These are phyloP conservation scores for Leucocoprinus leucothites DNA, from an alignment of 768 basidiomycete species.

Conservation along the genomic window DNA sequence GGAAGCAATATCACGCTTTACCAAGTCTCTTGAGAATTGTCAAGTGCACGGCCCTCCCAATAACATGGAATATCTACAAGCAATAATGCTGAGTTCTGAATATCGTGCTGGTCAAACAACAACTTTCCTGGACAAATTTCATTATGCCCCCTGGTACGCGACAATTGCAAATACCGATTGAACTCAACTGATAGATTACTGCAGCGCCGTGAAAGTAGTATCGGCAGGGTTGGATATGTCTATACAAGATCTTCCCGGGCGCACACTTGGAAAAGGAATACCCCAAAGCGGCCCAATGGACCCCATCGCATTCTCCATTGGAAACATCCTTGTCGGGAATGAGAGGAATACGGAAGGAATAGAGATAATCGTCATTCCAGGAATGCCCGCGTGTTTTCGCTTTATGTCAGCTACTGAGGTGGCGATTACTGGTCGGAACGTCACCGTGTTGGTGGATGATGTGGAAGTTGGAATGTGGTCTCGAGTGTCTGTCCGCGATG, in stretches of 20 bases:
- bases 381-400: slow-evolving; percentile 39
- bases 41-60: slow-evolving; percentile 58
- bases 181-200: neutral
- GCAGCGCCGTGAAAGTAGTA: slow-evolving; percentile 50
- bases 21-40: slow-evolving; percentile 31
- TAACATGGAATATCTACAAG: slow-evolving; percentile 50
- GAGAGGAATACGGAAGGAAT: slow-evolving; percentile 44
- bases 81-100: slow-evolving; percentile 34
- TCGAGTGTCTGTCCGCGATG: slow-evolving; percentile 40
- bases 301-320: slow-evolving; percentile 47
- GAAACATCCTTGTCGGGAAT: slow-evolving; percentile 61
- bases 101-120: slow-evolving; percentile 44
- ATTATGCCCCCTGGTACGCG: slow-evolving; percentile 38
- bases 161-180: neutral
- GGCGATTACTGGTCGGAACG: slow-evolving; percentile 52
- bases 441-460: slow-evolving; percentile 40
- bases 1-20: slow-evolving; percentile 43
- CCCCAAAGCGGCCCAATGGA: slow-evolving; percentile 70
- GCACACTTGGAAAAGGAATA: slow-evolving; percentile 51
- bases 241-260: slow-evolving; percentile 57
- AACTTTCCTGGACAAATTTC: slow-evolving; percentile 49
- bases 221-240: slow-evolving; percentile 54
- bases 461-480: slow-evolving; percentile 43
- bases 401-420: slow-evolving; percentile 50
- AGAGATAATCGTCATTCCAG: slow-evolving; percentile 48